A percentile compares a stretch with the other conserved stretches of the same genome.
These are phyloP conservation scores for Cruciata laevipes DNA, from an alignment of 257 asterid species.

Conservation along the genomic window DNA sequence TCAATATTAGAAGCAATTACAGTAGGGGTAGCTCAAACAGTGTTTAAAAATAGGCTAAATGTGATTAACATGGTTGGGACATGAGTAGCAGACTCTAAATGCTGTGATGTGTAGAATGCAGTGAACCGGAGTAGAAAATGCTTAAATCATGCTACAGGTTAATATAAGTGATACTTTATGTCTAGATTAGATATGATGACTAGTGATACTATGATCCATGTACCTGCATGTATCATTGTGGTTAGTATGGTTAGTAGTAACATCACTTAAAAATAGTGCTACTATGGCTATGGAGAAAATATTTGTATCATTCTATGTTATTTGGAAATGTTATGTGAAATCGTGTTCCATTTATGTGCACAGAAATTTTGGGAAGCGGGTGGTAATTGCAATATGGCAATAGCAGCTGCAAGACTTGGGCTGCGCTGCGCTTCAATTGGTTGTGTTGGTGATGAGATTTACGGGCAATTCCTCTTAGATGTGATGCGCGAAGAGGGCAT, in stretches of 20 bases:
- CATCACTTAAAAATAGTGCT: not conserved
- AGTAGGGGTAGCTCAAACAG: not conserved
- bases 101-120: not conserved
- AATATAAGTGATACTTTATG: not conserved
- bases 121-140: not conserved
- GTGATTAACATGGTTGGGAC: not conserved
- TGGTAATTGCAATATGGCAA: conserved; percentile 94
- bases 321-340: not conserved
- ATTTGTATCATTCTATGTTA: not conserved
- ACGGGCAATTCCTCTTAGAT: conserved; percentile 73
- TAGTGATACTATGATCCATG: not conserved
- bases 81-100: not conserved
- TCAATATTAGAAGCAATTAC: not conserved
- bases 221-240: not conserved
- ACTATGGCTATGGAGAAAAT: not conserved
- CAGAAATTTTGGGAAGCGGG: conserved; percentile 97
- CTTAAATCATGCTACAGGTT: not conserved
- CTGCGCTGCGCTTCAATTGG: conserved; percentile 64
- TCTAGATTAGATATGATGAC: not conserved
- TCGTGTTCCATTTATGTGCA: conserved; percentile 13
- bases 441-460: conserved; percentile 74
- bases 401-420: conserved; percentile 96
- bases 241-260: not conserved
- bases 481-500: conserved; percentile 77
- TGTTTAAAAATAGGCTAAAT: not conserved